A percentile compares a stretch with the other conserved stretches of the same genome.
Evolutionary conservation across 257 asterid genomes (phyloP).

Genomic region (Buddleja alternifolia): DNA sequence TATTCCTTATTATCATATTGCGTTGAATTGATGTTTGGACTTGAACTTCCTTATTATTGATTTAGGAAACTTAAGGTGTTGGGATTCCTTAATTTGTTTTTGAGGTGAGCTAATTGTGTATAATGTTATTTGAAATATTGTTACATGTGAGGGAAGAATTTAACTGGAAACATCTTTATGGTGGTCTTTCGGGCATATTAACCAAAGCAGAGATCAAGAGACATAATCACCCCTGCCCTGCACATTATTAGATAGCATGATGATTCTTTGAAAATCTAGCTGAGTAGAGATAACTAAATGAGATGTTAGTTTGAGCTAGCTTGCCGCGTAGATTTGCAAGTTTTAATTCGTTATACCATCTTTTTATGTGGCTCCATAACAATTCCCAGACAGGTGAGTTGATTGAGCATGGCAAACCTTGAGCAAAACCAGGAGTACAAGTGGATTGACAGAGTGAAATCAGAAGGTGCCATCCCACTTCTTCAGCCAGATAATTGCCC

Average conservation of each 20-base stretch:
- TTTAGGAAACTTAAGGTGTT: neutral
- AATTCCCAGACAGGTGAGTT: conserved; percentile 25
- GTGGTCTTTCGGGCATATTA: neutral
- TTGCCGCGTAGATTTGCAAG: neutral
- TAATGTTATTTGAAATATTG: neutral
- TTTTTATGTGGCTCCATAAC: conserved; percentile 3
- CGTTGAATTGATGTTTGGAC: neutral
- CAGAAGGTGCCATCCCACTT: conserved; percentile 74
- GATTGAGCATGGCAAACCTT: conserved; percentile 47
- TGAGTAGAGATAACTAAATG: neutral
- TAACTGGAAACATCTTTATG: neutral
- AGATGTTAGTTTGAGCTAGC: neutral
- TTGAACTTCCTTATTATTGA: neutral
- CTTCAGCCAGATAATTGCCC: conserved; percentile 60
- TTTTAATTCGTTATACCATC: neutral
- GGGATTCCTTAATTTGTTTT: neutral
- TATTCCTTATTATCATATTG: neutral
- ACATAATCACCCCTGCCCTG: neutral
- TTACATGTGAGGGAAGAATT: neutral
- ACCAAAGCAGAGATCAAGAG: neutral
- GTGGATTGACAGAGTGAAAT: conserved; percentile 71
- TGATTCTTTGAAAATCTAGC: neutral
- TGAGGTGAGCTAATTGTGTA: neutral
- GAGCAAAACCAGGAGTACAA: conserved; percentile 44
- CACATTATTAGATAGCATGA: neutral